Evolutionary conservation across 2,329 filamentous ascomycete species (phyloP), one percentile per base, ranked within the genome.

Genomic region (Mariannaea sp.): DNA sequence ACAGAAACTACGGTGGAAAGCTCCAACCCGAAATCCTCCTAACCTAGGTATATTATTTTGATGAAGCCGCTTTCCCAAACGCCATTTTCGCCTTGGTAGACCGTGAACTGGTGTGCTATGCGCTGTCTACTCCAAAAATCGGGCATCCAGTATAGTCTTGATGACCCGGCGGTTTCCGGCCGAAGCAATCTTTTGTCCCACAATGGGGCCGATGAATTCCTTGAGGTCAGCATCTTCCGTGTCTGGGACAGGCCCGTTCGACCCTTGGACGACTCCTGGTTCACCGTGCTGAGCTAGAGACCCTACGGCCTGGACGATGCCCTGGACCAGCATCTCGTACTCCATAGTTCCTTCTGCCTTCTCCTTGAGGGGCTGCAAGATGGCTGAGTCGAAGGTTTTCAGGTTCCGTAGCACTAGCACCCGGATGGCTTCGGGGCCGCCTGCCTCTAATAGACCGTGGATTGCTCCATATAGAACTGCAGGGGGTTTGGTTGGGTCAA

Each of bases 381-480:
- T 81, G 6, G 73, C 73, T 0, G 73, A 64, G 62, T 84, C 81
- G 48, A 84, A 81, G 12, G 73, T 73, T 61, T 80, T 79, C 38
- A 85, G 72, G 61, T 83, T 83, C 14, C 80, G 78, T 27, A 85
- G 70, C 10, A 84, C 75, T 26, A 85, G 71, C 2, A 85, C 74
- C 10, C 81, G 79, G 29, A 85, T 77, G 7, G 80, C 79, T 65
- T 84, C 82, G 17, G 80, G 75, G 0, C 82, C 92, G 20, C 92
- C 91, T 19, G 95, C 87, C 1, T 87, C 85, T 2, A 87, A 80
- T 3, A 99, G 77, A 1, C 92, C 93, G 24, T 86, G 82, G 17
- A 99, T 81, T 6, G 93, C 91, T 38, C 94, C 94, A 69, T 94
- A 99, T 66, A 96, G 90, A 1, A 93, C 88, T 2, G 89, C 85